Evolutionary conservation across 73 alveolate species (phyloP).

Genomic region (Paramecium tetraurelia): DNA sequence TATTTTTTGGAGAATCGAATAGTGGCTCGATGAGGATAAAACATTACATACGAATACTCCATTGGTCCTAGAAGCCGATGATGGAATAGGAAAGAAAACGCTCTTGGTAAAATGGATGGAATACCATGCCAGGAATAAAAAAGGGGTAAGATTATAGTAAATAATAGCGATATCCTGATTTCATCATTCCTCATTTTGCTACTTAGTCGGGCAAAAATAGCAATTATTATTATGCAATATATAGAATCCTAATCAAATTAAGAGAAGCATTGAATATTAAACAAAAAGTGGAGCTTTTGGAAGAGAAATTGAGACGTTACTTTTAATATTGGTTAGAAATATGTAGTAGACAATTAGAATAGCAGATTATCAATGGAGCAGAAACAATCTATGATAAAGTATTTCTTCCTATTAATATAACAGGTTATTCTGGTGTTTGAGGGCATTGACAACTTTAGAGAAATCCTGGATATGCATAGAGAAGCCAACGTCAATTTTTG

Average conservation of each 20-base stretch:
- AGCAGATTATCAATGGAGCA: constrained; percentile 57
- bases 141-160: background rate
- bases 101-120: constrained; percentile 71
- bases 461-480: constrained; percentile 50
- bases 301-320: constrained; percentile 72
- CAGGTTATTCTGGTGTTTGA: constrained; percentile 68
- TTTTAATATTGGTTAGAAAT: constrained; percentile 75
- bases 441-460: constrained; percentile 74
- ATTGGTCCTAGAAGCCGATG: constrained; percentile 71
- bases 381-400: constrained; percentile 60
- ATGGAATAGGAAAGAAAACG: constrained; percentile 74
- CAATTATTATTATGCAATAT: constrained; percentile 29
- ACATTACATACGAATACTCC: constrained; percentile 60
- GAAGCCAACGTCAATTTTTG: constrained; percentile 76
- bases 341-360: constrained; percentile 67
- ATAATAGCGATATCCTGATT: constrained; percentile 22
- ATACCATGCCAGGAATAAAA: constrained; percentile 58
- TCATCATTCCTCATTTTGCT: constrained; percentile 47
- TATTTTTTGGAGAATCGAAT: constrained; percentile 59
- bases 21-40: constrained; percentile 55
- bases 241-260: constrained; percentile 10
- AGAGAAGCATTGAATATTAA: constrained; percentile 65
- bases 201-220: constrained; percentile 45
- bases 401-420: background rate
- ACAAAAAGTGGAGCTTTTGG: constrained; percentile 73